Evolutionary conservation across 2,329 filamentous ascomycete species (phyloP).

Genomic region (Hymenoscyphus salicellus): DNA sequence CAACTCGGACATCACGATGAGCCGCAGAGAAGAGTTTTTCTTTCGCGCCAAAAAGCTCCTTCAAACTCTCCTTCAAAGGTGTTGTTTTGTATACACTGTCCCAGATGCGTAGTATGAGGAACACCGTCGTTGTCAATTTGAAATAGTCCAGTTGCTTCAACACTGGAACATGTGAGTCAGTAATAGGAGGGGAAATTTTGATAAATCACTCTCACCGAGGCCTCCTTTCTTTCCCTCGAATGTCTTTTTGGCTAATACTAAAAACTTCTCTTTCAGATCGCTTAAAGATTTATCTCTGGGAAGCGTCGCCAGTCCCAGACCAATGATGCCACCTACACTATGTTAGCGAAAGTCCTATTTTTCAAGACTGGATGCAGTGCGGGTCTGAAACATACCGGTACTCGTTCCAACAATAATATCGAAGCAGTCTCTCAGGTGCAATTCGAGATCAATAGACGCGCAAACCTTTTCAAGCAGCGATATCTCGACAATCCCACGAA

Average conservation of each 20-base stretch:
- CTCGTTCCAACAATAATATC: constrained; percentile 14
- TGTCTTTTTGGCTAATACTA: constrained; percentile 8
- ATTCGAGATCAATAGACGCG: constrained; percentile 6
- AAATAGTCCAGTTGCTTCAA: constrained; percentile 6
- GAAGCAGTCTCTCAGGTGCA: constrained; percentile 9
- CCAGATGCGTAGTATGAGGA: constrained; percentile 13
- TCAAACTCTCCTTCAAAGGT: constrained; percentile 11
- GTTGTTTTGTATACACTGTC: constrained; percentile 12
- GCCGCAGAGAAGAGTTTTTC: constrained; percentile 12
- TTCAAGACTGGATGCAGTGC: too few relatives aligned
- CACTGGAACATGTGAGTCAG: not conserved
- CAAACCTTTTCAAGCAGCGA: constrained; percentile 5
- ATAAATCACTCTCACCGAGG: not conserved
- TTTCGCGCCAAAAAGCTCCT: constrained; percentile 6
- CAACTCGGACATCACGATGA: constrained; percentile 10
- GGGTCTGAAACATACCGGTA: constrained; percentile 2
- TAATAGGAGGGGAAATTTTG: not conserved
- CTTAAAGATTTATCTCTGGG: constrained; percentile 1
- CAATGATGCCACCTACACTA: not conserved
- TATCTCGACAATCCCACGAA: constrained; percentile 9
- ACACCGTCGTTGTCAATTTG: constrained; percentile 11
- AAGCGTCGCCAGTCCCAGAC: not conserved
- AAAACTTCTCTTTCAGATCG: constrained; percentile 8
- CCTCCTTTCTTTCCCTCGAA: constrained; percentile 7
- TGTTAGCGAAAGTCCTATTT: not conserved